A percentile compares a stretch with the other conserved stretches of the same genome.
Evolutionary conservation across 331 rosid species (phyloP).

Genomic region (Malus hybrid): DNA sequence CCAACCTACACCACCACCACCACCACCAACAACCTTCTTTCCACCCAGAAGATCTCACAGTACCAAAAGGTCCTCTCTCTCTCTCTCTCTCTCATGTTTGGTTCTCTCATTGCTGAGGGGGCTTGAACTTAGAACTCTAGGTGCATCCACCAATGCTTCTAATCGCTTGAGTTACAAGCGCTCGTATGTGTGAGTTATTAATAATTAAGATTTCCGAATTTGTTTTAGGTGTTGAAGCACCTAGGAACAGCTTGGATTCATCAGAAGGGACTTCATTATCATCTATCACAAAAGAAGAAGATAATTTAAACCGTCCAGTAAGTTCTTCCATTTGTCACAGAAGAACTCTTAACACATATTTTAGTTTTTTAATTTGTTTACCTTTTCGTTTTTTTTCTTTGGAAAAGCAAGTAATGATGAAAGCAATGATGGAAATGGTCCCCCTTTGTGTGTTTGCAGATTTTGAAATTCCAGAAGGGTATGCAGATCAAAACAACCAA

Average conservation of each 20-base stretch:
- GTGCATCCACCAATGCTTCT: no score
- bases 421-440: neutral
- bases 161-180: no score
- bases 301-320: constrained; percentile 55
- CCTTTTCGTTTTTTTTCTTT: neutral
- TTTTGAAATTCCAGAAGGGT: constrained; percentile 45
- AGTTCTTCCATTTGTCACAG: constrained; percentile 1
- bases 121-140: no score
- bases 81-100: neutral
- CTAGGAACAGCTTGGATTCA: constrained; percentile 67
- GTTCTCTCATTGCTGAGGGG: neutral
- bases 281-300: constrained; percentile 35
- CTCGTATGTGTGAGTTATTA: no score
- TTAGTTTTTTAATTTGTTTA: neutral
- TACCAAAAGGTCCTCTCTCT: constrained; percentile 29
- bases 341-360: neutral
- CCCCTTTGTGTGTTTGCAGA: neutral
- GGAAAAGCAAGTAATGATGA: constrained; percentile 21
- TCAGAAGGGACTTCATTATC: constrained; percentile 37
- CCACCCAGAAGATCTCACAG: constrained; percentile 16
- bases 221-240: constrained; percentile 64
- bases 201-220: neutral
- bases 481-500: constrained; percentile 63
- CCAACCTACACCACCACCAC: constrained; percentile 26
- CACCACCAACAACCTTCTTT: constrained; percentile 13